These are phyloP conservation scores for Russula earlei DNA, from an alignment of 768 basidiomycete species.

Conservation along the genomic window DNA sequence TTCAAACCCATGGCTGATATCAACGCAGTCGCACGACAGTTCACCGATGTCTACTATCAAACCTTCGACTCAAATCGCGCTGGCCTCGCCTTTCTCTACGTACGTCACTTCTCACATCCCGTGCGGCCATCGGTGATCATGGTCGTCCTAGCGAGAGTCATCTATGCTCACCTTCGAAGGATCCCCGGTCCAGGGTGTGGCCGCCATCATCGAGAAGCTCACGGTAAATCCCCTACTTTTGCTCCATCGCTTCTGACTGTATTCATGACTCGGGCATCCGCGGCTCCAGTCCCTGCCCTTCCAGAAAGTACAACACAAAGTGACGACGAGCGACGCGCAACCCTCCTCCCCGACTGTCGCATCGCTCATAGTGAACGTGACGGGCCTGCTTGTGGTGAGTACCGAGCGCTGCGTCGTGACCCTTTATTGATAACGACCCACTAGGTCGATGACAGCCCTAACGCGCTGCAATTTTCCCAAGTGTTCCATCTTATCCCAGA, in stretches of 20 bases:
- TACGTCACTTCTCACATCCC: slow-evolving; percentile 33
- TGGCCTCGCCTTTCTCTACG: slow-evolving; percentile 61
- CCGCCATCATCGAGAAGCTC: slow-evolving; percentile 62
- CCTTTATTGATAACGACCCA: neutral
- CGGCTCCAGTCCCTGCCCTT: slow-evolving; percentile 59
- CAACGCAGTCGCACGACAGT: slow-evolving; percentile 65
- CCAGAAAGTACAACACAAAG: slow-evolving; percentile 66
- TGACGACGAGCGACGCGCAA: slow-evolving; percentile 81
- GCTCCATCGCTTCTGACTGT: neutral
- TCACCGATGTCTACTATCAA: slow-evolving; percentile 73
- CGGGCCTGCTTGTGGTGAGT: slow-evolving; percentile 71
- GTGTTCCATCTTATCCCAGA: slow-evolving; percentile 86
- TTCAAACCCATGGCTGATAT: slow-evolving; percentile 55
- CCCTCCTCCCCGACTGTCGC: slow-evolving; percentile 55
- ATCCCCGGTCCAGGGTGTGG: slow-evolving; percentile 42
- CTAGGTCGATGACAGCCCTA: slow-evolving; percentile 72
- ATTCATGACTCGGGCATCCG: neutral
- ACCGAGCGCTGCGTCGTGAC: neutral
- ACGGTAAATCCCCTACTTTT: slow-evolving; percentile 36
- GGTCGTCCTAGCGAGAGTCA: slow-evolving; percentile 45
- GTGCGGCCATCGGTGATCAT: neutral
- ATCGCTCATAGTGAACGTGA: slow-evolving; percentile 74
- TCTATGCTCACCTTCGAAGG: slow-evolving; percentile 89
- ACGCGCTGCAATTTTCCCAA: slow-evolving; percentile 87
- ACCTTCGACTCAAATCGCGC: slow-evolving; percentile 62